Evolutionary conservation across 129 eudicot genomes (phyloP), one percentile per base, ranked within the genome.

Genomic region (Flaveria brownii): DNA sequence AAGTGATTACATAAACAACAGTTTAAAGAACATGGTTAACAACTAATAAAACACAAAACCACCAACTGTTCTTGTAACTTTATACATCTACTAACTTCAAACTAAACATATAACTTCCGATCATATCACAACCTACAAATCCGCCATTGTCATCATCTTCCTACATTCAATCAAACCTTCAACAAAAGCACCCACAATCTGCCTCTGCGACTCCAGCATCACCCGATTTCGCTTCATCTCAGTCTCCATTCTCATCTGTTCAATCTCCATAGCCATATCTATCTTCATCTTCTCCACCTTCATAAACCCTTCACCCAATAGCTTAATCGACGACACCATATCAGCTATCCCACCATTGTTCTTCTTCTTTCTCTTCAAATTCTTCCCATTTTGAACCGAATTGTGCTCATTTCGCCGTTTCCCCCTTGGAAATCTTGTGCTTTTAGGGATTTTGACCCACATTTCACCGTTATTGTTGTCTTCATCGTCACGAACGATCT

Each of bases 261-360:
- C 98, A 66, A 88, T 86, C 70, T 93, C 96, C 42, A 79, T 72
- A 8, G 92, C 90, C 96, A 93, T 86, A 2, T 90, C 98, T 83
- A 93, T 93, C 88, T 90, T 93, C 92, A 86, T 87, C 63, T 77
- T 83, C 85, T 93, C 98, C 98, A 88, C 85, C 80, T 82, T 88
- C 85, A 93, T 66, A 52, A 90, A 90, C 70, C 98, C 95, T 46
- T 93, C 96, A 30, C 96, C 96, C 70, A 93, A 70, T 20, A 85
- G 51, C 84, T 72, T 83, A 15, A 93, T 88, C 54, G 96, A 87
- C 1, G 79, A 36, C 33, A 90, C 96, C 84, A 90, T 80, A 20
- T 90, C 92, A 42, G 76, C 83, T 42, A 87, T 30, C 5, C 84
- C 85, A 13, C 72, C 77, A 7, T 82, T 77, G 15, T 63, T 82